Evolutionary conservation across 495 filamentous ascomycete genomes (phyloP), one percentile per base, ranked within the genome.

Genomic region (Penicillium herquei): DNA sequence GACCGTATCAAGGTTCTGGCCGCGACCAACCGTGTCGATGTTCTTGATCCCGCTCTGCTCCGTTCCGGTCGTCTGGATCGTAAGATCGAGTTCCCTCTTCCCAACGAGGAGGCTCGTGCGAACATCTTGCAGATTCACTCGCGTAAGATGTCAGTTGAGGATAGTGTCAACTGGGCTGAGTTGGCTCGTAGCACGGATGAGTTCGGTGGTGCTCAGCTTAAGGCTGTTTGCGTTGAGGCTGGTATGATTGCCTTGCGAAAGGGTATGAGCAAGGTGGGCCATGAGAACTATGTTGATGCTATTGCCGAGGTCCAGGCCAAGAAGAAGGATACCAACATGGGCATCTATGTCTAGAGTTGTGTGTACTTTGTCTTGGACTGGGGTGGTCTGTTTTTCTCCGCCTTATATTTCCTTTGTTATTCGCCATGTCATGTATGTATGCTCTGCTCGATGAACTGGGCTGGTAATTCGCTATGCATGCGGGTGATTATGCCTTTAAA

Each of bases 231-330:
- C 70, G 94, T 99, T 39, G 94, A 99, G 73, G 94, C 94, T 31
- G 94, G 94, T 70, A 99, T 99, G 94, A 99, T 99, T 76, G 94
- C 94, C 16, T 77, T 99, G 60, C 83, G 94, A 52, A 89, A 87
- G 73, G 94, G 94, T 32, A 87, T 90, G 81, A 89, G 82, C 70
- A 96, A 96, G 83, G 90, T 99, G 59, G 87, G 87, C 54, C 94
- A 99, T 63, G 94, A 99, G 79, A 92, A 99, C 75, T 99, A 98
- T 71, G 94, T 99, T 21, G 94, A 99, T 82, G 94, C 94, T 49
- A 98, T 99, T 67, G 80, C 90, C 17, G 94, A 99, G 70, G 94
- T 98, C 61, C 91, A 96, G 71, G 86, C 91, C 46, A 98, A 97
- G 89, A 96, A 96, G 90, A 96, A 93, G 81, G 89, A 92, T 80